Base-by-base conservation (phyloP, 306 rosid genomes). In the Prunus mume region DNA sequence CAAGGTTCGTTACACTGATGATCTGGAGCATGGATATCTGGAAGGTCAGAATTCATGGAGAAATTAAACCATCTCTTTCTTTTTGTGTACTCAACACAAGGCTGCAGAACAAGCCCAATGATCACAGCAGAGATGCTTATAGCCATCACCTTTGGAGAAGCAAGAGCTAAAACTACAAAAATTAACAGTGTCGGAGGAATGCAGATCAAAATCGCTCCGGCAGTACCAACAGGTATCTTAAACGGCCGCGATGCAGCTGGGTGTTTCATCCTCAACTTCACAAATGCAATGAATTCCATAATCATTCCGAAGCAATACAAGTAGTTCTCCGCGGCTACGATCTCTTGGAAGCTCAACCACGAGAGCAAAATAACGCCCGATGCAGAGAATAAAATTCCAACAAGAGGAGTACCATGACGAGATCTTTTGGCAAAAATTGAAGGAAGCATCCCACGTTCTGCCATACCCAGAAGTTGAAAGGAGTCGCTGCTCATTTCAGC, bases 401-500 rank as follows among this genome's bases (percentile, higher is more conserved):
- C 69, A 15, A 81, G 65, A 8, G 93, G 97, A 2, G 96, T 91
- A 17, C 92, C 92, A 38, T 86, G 62, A 20, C 49, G 57, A 38
- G 89, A 89, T 65, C 87, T 82, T 70, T 86, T 85, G 65, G 86
- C 87, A 8, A 89, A 91, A 38, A 86, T 72, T 27, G 86, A 83
- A 57, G 94, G 93, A 81, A 89, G 87, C 92, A 89, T 86, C 32
- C 92, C 94, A 0, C 79, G 52, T 68, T 87, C 90, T 3, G 89
- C 90, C 92, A 89, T 91, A 0, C 97, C 93, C 75, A 84, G 77
- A 81, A 91, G 93, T 57, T 89, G 96, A 65, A 82, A 91, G 13
- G 96, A 87, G 58, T 91, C 91, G 4, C 96, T 84, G 68, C 92
- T 91, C 90, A 91, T 91, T 78, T 89, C 91, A 19, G 90, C 88